Evolutionary conservation across 1,139 yeast genomes (phyloP).

Genomic region (Meyerozyma sp.): DNA sequence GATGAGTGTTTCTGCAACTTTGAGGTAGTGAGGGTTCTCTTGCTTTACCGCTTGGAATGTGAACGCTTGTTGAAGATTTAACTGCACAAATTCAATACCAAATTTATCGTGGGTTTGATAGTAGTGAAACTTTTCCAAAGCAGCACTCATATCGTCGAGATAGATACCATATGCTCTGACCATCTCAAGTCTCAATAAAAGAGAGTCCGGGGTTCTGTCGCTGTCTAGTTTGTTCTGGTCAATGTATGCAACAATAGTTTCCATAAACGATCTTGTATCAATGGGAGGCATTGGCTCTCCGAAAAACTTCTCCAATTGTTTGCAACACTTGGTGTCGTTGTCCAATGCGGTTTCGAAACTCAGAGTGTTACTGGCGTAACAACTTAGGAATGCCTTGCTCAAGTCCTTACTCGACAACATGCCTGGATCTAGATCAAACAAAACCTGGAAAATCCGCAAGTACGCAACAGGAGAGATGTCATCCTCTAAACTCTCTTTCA

Average conservation of each 20-base stretch:
- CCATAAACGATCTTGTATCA: not conserved
- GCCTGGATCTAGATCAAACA: constrained; percentile 4
- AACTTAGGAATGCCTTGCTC: not conserved
- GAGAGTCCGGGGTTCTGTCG: constrained; percentile 18
- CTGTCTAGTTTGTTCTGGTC: constrained; percentile 21
- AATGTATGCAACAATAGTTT: constrained; percentile 11
- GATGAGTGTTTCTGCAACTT: constrained; percentile 43
- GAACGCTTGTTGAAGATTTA: constrained; percentile 15
- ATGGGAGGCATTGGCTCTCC: constrained; percentile 3
- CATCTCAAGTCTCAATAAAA: constrained; percentile 6
- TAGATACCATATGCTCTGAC: constrained; percentile 1
- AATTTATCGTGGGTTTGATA: constrained; percentile 32
- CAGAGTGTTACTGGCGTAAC: not conserved
- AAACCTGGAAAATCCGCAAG: constrained; percentile 5
- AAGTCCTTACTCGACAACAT: not conserved
- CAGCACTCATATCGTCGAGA: constrained; percentile 17
- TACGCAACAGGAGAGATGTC: constrained; percentile 3
- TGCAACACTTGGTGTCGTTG: constrained; percentile 3
- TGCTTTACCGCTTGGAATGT: constrained; percentile 38
- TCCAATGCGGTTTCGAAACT: constrained; percentile 5
- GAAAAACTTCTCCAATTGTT: constrained; percentile 4
- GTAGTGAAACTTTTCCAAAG: constrained; percentile 27
- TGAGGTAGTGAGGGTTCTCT: constrained; percentile 24
- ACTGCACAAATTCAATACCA: constrained; percentile 33
- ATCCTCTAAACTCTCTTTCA: not conserved